These are phyloP conservation scores for Ganoderma leucocontextum DNA, from an alignment of 1,284 basidiomycete species.

Conservation along the genomic window DNA sequence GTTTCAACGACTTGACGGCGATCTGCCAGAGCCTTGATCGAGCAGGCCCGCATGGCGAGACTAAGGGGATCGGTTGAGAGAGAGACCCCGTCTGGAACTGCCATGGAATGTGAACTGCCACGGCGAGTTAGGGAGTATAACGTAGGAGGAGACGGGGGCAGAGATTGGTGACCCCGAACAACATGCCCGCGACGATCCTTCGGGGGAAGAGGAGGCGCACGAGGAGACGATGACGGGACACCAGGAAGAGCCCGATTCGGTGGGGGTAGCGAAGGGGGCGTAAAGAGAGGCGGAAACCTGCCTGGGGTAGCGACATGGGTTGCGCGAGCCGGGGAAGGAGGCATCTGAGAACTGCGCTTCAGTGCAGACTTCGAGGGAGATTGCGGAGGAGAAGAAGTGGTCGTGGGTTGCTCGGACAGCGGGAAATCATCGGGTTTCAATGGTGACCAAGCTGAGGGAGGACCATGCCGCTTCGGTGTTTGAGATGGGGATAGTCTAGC, in stretches of 20 bases:
- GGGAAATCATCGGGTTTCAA: constrained; percentile 5
- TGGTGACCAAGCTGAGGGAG: constrained; percentile 30
- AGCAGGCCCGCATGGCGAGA: constrained; percentile 21
- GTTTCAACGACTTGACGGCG: neutral
- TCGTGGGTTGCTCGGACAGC: constrained; percentile 7
- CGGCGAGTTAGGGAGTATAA: constrained; percentile 4
- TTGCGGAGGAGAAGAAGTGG: constrained; percentile 4
- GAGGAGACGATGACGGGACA: constrained; percentile 18
- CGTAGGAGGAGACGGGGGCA: constrained; percentile 30
- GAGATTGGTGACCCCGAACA: constrained; percentile 27
- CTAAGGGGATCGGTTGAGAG: constrained; percentile 31
- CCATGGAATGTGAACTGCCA: constrained; percentile 1
- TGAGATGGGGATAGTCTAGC: constrained; percentile 4
- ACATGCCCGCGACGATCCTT: constrained; percentile 17
- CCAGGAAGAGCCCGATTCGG: constrained; percentile 25
- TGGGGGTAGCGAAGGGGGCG: constrained; percentile 20
- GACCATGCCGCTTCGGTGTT: constrained; percentile 20
- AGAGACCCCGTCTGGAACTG: constrained; percentile 11
- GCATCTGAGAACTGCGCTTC: constrained; percentile 8
- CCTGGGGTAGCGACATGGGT: constrained; percentile 19
- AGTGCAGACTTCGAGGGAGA: neutral
- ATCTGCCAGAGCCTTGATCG: constrained; percentile 14
- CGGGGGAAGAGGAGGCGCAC: constrained; percentile 22
- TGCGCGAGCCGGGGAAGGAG: constrained; percentile 15
- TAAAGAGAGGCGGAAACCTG: constrained; percentile 10